These are phyloP conservation scores for Penicillium canescens DNA, from an alignment of 495 filamentous ascomycete species.

Conservation along the genomic window DNA sequence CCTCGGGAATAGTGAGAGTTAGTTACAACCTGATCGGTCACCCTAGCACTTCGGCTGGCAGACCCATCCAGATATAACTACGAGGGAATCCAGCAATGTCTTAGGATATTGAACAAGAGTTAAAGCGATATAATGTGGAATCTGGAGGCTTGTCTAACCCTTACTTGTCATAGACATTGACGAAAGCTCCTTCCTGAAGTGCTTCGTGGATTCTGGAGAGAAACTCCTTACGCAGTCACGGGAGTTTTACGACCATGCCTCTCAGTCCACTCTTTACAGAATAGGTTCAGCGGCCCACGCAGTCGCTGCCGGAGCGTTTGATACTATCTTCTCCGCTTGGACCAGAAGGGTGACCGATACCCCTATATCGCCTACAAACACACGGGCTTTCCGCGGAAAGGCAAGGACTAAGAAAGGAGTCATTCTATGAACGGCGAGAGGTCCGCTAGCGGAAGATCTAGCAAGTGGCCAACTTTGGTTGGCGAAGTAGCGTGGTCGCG, in stretches of 20 bases:
- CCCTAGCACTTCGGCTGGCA: too few relatives aligned
- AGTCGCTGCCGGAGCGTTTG: neutral
- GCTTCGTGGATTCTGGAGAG: constrained; percentile 11
- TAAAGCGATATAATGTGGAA: neutral
- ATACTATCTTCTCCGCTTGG: constrained; percentile 8
- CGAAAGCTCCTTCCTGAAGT: constrained; percentile 12
- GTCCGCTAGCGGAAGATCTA: too few relatives aligned
- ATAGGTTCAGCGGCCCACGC: constrained; percentile 1
- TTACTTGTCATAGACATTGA: constrained; percentile 9
- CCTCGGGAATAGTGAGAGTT: too few relatives aligned
- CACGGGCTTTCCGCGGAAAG: neutral
- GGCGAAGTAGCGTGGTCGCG: constrained; percentile 11
- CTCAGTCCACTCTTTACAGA: constrained; percentile 2
- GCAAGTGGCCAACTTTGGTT: constrained; percentile 16
- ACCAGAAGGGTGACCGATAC: neutral
- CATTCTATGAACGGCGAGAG: too few relatives aligned
- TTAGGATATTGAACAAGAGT: neutral
- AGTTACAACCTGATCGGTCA: too few relatives aligned
- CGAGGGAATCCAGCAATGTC: constrained; percentile 1
- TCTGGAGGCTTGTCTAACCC: constrained; percentile 2
- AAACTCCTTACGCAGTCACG: constrained; percentile 7
- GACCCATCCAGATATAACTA: neutral
- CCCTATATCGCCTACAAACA: neutral
- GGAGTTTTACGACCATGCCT: constrained; percentile 11
- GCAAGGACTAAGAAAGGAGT: constrained; percentile 3